A percentile compares a stretch with the other conserved stretches of the same genome.
These are phyloP conservation scores for Symbiodinium natans DNA, from an alignment of 73 alveolate species.

Conservation along the genomic window DNA sequence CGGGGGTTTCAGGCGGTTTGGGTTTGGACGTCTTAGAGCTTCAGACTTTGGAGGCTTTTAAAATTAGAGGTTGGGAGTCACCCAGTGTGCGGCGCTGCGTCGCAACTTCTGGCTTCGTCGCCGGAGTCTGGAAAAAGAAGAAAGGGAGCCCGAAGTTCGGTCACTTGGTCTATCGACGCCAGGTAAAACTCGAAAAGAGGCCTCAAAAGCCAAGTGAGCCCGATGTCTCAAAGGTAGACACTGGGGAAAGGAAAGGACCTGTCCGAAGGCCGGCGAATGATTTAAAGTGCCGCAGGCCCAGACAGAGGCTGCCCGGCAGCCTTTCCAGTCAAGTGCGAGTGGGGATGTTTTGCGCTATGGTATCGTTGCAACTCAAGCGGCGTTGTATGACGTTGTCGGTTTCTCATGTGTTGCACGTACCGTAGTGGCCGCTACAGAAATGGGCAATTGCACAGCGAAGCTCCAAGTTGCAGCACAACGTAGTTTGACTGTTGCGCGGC, in stretches of 20 bases:
- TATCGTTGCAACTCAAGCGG: neutral
- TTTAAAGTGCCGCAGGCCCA: neutral
- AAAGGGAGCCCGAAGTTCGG: no score
- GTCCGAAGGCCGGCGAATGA: neutral
- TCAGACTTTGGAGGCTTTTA: no score
- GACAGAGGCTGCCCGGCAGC: neutral
- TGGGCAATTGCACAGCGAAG: no score
- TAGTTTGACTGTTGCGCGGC: neutral
- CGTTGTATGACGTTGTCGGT: neutral
- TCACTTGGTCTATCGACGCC: no score
- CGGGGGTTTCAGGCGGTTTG: no score
- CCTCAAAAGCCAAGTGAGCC: slow-evolving; percentile 7
- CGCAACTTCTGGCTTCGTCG: no score
- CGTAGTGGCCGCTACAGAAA: no score
- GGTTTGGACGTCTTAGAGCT: no score
- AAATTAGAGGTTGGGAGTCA: no score
- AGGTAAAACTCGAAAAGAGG: neutral
- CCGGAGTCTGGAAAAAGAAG: no score
- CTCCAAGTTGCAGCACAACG: no score
- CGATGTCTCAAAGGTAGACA: slow-evolving; percentile 8
- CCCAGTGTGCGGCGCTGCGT: no score
- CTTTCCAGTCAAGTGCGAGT: neutral
- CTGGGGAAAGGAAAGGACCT: neutral
- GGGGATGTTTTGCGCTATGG: neutral
- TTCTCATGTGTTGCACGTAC: neutral